A percentile compares a stretch with the other conserved stretches of the same genome.
Conservation (phyloP, 768 basidiomycete species). For the Lactarius sanguifluus region DNA sequence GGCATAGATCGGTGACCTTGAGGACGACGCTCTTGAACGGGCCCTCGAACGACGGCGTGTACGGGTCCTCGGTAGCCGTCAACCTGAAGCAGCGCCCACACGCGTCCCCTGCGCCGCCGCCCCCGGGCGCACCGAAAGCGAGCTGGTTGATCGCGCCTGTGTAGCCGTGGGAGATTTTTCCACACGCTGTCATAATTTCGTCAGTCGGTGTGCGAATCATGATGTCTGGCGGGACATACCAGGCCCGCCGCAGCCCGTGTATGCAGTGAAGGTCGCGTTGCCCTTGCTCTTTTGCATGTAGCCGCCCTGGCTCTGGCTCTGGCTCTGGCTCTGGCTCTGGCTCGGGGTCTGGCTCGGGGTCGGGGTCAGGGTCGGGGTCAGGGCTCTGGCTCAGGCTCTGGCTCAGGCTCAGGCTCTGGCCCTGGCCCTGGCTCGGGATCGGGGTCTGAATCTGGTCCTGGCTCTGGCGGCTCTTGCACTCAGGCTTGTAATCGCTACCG, state of each 20-base stretch:
- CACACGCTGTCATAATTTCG: slow-evolving; percentile 46
- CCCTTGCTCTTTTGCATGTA: slow-evolving; percentile 56
- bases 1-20: slow-evolving; percentile 49
- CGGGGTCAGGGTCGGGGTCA: too few species aligned
- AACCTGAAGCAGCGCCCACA: slow-evolving; percentile 64
- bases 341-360: too few species aligned
- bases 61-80: slow-evolving; percentile 53
- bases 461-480: too few species aligned
- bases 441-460: too few species aligned
- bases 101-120: slow-evolving; percentile 55
- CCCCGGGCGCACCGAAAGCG: slow-evolving; percentile 51
- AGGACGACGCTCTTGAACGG: slow-evolving; percentile 58
- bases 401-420: too few species aligned
- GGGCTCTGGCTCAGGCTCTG: too few species aligned
- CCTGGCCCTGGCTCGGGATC: too few species aligned
- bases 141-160: slow-evolving; percentile 60
- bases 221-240: slow-evolving; percentile 36
- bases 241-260: slow-evolving; percentile 50
- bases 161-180: slow-evolving; percentile 47
- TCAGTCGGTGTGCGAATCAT: not conserved
- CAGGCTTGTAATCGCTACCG: not conserved
- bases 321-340: too few species aligned
- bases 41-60: slow-evolving; percentile 48
- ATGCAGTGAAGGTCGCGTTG: slow-evolving; percentile 54
- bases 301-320: slow-evolving; percentile 37